Conservation (phyloP, 257 asterid genomes). For the Capsicum baccatum region DNA sequence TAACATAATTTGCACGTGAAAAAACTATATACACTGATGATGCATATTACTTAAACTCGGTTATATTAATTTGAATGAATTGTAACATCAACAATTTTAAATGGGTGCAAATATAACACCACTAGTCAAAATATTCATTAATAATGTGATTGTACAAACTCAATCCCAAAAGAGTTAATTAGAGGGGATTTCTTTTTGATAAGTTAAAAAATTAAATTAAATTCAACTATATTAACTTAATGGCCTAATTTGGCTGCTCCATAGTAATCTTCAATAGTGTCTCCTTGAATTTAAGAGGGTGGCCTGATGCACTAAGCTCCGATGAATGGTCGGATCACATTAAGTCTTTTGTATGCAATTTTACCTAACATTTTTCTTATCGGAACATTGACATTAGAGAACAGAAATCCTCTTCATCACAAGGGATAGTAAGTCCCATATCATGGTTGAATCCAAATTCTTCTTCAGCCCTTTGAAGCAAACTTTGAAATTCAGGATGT, state of each 20-base stretch:
- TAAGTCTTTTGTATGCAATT: not conserved
- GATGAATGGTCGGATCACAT: not conserved
- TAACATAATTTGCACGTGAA: not conserved
- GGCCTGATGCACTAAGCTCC: not conserved
- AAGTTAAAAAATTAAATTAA: not conserved
- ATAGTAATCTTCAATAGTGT: not conserved
- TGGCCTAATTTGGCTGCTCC: not conserved
- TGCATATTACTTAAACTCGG: not conserved
- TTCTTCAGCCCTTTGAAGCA: conserved; percentile 35
- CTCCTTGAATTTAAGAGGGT: not conserved
- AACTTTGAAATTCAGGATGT: conserved; percentile 31
- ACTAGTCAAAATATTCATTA: not conserved
- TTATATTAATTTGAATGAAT: not conserved
- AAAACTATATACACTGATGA: not conserved
- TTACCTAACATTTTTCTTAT: not conserved
- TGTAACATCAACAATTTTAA: not conserved
- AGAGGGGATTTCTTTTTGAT: not conserved
- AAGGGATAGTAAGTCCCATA: conserved; percentile 37
- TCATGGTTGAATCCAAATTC: conserved; percentile 35
- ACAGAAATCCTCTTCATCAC: conserved; percentile 32
- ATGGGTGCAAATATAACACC: conserved; percentile 20
- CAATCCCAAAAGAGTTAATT: not conserved
- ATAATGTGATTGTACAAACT: not conserved
- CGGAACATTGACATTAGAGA: conserved; percentile 13
- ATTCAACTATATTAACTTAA: not conserved